Percentiles rank a stretch among this genome's conserved stretches.
These are phyloP conservation scores for Penicillium canescens DNA, from an alignment of 495 filamentous ascomycete species.

Conservation along the genomic window DNA sequence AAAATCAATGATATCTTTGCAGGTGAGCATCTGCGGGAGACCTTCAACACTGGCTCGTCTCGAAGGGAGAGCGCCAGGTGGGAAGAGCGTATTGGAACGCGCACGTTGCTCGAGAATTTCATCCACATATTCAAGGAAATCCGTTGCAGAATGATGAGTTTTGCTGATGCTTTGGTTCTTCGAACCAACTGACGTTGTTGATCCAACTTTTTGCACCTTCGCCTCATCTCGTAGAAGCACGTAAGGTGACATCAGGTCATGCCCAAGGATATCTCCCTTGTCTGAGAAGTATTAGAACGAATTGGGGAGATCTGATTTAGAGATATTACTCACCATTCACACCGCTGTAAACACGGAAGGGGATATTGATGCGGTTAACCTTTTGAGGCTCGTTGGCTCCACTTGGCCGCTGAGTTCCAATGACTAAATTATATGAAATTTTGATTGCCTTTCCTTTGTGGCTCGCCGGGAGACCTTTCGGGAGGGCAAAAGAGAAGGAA, in stretches of 20 bases:
- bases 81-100: conserved; percentile 52
- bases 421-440: conserved; percentile 85
- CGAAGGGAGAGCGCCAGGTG: conserved; percentile 70
- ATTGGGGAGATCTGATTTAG: not conserved
- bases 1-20: conserved; percentile 86
- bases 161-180: conserved; percentile 44
- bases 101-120: conserved; percentile 67
- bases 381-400: conserved; percentile 70
- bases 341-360: conserved; percentile 90
- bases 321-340: conserved; percentile 62
- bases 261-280: conserved; percentile 67
- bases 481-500: conserved; percentile 81
- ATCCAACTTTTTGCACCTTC: conserved; percentile 39
- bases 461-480: conserved; percentile 82
- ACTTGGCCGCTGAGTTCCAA: conserved; percentile 87
- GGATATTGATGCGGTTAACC: conserved; percentile 89
- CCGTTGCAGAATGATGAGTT: conserved; percentile 45
- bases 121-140: conserved; percentile 78
- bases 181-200: conserved; percentile 14
- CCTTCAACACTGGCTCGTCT: conserved; percentile 48
- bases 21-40: conserved; percentile 44
- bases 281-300: conserved; percentile 39
- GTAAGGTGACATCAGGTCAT: conserved; percentile 93
- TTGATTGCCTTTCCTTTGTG: conserved; percentile 94
- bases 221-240: conserved; percentile 88